Evolutionary conservation across 2,329 filamentous ascomycete genomes (phyloP).

Genomic region (Fusarium pseudoanthophilum): DNA sequence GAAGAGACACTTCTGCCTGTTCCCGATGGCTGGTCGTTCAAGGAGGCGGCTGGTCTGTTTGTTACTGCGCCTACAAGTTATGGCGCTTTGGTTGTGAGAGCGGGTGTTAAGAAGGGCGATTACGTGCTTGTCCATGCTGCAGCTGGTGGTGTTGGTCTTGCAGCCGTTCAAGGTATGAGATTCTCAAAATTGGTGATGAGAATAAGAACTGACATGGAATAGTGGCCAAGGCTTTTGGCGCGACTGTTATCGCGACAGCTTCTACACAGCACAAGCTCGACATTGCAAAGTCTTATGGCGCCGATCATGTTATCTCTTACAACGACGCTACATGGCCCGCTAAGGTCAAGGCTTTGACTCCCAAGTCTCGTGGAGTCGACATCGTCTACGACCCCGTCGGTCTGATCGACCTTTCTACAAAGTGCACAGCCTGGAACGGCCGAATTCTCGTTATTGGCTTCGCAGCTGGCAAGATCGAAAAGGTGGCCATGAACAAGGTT

Average conservation of each 20-base stretch:
- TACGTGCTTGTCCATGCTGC: slow-evolving; percentile 92
- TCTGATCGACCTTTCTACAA: slow-evolving; percentile 85
- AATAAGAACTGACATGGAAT: not conserved
- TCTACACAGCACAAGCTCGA: slow-evolving; percentile 82
- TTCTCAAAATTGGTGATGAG: not conserved
- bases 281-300: slow-evolving; percentile 82
- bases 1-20: slow-evolving; percentile 78
- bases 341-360: slow-evolving; percentile 80
- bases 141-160: slow-evolving; percentile 89
- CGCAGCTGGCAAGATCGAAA: slow-evolving; percentile 80
- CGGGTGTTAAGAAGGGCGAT: slow-evolving; percentile 81
- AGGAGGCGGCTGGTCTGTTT: slow-evolving; percentile 88
- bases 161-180: slow-evolving; percentile 78
- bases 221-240: slow-evolving; percentile 90
- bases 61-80: slow-evolving; percentile 94
- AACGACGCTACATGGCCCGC: slow-evolving; percentile 70
- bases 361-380: slow-evolving; percentile 79
- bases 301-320: slow-evolving; percentile 87
- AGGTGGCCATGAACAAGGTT: slow-evolving; percentile 91
- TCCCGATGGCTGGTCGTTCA: slow-evolving; percentile 83
- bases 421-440: slow-evolving; percentile 94
- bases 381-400: slow-evolving; percentile 97
- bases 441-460: slow-evolving; percentile 90
- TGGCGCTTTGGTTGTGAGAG: slow-evolving; percentile 81
- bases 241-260: slow-evolving; percentile 92